Conservation (phyloP, 306 rosid genomes). For the Inga laurina region DNA sequence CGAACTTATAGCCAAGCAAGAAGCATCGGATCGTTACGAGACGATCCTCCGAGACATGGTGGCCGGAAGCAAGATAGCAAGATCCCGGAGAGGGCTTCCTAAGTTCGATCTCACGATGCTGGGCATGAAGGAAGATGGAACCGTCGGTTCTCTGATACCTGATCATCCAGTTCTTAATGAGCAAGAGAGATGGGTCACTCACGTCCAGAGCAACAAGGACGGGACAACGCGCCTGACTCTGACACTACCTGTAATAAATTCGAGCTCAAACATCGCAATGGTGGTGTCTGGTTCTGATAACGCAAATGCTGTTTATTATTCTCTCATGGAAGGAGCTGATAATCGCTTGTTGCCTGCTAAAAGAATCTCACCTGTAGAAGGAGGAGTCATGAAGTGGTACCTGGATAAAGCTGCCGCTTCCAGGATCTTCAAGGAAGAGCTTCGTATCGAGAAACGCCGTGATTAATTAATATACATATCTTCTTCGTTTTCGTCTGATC, state of each 20-base stretch:
- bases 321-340: neutral
- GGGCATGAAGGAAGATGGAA: constrained; percentile 76
- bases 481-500: no score
- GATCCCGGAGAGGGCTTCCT: neutral
- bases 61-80: neutral
- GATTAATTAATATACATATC: neutral
- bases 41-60: neutral
- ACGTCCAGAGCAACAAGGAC: neutral
- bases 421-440: constrained; percentile 38
- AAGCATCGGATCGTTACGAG: neutral
- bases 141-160: constrained; percentile 64
- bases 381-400: constrained; percentile 50
- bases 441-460: neutral
- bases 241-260: constrained; percentile 46
- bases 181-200: neutral
- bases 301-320: constrained; percentile 48
- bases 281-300: constrained; percentile 52
- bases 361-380: constrained; percentile 38
- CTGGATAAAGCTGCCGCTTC: constrained; percentile 72
- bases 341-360: neutral
- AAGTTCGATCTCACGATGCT: constrained; percentile 38
- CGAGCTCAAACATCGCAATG: constrained; percentile 51
- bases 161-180: constrained; percentile 35
- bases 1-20: neutral
- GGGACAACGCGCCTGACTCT: neutral